Conservation (phyloP, 2,329 filamentous ascomycete genomes). For the Drechslerella dactyloides region DNA sequence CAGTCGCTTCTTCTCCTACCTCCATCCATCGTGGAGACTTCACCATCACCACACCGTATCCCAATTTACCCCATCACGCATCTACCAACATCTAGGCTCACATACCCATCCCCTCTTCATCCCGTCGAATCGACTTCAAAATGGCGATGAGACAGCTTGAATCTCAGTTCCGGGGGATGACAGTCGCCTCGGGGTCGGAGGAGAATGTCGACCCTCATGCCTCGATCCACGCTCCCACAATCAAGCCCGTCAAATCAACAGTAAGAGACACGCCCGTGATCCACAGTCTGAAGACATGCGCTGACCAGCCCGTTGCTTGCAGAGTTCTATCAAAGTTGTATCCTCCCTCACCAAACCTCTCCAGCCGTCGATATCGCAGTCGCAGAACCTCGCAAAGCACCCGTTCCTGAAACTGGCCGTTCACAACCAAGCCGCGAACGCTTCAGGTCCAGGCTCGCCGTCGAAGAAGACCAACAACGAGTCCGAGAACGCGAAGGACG, state of each 20-base stretch:
- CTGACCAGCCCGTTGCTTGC: slow-evolving; percentile 26
- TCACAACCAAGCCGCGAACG: slow-evolving; percentile 53
- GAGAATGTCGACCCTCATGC: slow-evolving; percentile 53
- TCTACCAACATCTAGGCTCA: not conserved
- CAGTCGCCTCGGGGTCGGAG: slow-evolving; percentile 51
- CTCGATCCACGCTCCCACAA: slow-evolving; percentile 35
- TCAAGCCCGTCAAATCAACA: slow-evolving; percentile 50
- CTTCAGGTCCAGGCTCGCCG: slow-evolving; percentile 26
- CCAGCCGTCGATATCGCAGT: slow-evolving; percentile 53
- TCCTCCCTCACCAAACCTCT: slow-evolving; percentile 54
- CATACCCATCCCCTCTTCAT: not conserved
- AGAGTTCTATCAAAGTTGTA: slow-evolving; percentile 43
- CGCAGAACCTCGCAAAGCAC: slow-evolving; percentile 51
- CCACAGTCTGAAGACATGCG: not conserved
- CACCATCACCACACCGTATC: not conserved
- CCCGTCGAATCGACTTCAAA: slow-evolving; percentile 15
- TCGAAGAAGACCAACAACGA: slow-evolving; percentile 38
- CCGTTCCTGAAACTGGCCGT: slow-evolving; percentile 55
- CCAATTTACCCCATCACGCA: not conserved
- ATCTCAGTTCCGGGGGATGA: slow-evolving; percentile 52
- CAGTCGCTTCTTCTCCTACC: not conserved
- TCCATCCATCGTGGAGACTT: not conserved
- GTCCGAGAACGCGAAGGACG: slow-evolving; percentile 14
- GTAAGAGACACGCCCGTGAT: slow-evolving; percentile 8
- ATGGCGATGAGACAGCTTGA: slow-evolving; percentile 55